Base-by-base conservation (phyloP, 257 asterid genomes). In the Solanum raphanifolium region DNA sequence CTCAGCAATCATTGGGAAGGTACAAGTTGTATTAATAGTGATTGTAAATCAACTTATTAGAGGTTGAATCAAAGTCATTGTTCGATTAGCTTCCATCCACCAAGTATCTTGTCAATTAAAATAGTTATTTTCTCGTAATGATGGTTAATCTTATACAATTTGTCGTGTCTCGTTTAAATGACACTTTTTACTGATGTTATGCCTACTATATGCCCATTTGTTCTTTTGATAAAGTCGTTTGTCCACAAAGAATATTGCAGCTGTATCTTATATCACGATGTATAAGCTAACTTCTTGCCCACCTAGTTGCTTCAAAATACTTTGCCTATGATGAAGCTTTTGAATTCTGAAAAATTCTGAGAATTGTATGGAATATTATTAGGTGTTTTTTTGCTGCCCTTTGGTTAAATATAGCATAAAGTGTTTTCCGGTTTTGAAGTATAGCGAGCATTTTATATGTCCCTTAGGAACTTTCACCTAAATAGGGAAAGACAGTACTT, bases 1-100 rank as follows among this genome's bases (percentile, higher is more conserved):
- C 88, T 89, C 98, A 11, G 46, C 83, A 86, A 90, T 92, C 35
- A 95, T 94, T 21, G 98, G 98, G 74, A 95, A 95, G 98, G 97
- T 94, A 29, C 41, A 32, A 32, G 41, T 16, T 32, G 27, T 69
- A 69, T 69, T 69, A 29, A 13, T 31, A 13, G 21, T 69, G 75
- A 29, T 69, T 69, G 75, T 89, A 92, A 46, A 9, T 87, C 8
- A 41, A 25, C 75, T 43, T 72, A 20, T 75, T 74, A 65, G 52
- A 84, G 71, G 87, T 65, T 83, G 39, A 21, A 25, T 71, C 39
- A 31, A 31, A 71, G 78, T 71, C 78, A 71, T 62, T 85, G 87
- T 85, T 85, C n/a, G 62, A 32, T 18, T 66, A 23, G 25, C 52
- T 85, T 60, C 35, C 36, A 21, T 25, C 41, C 18, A 9, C 66